Evolutionary conservation across 805 yeast genomes (phyloP).

Genomic region (Candida chilensis): DNA sequence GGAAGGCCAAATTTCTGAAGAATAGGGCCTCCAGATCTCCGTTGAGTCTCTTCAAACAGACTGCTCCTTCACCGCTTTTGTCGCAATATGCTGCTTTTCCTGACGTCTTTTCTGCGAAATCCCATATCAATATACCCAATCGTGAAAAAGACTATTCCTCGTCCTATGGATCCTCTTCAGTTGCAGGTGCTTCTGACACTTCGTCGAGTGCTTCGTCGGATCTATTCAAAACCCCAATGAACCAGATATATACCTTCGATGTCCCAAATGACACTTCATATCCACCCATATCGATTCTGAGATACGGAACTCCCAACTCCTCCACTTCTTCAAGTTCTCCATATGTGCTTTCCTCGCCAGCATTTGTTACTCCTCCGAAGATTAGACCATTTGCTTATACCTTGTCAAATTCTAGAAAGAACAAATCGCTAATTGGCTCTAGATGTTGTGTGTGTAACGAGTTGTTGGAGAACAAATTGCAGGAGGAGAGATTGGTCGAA

Average conservation of each 20-base stretch:
- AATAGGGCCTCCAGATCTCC: too few relatives aligned
- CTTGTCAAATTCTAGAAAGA: not conserved
- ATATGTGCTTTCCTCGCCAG: not conserved
- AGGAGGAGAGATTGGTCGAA: constrained; percentile 34
- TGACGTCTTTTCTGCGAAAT: too few relatives aligned
- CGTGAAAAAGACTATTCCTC: too few relatives aligned
- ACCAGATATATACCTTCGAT: not conserved
- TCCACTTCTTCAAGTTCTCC: not conserved
- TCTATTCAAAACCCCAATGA: not conserved
- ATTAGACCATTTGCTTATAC: not conserved
- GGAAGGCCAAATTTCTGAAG: too few relatives aligned
- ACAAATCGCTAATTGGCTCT: not conserved
- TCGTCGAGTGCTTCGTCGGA: not conserved
- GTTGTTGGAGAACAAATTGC: constrained; percentile 31
- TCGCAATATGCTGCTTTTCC: too few relatives aligned
- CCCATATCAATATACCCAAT: too few relatives aligned
- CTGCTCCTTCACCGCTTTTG: too few relatives aligned
- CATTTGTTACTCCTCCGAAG: not conserved
- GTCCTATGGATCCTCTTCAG: too few relatives aligned
- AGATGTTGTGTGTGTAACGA: constrained; percentile 42
- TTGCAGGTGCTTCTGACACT: too few relatives aligned
- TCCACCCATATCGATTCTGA: not conserved
- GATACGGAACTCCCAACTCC: not conserved
- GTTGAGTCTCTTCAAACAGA: too few relatives aligned
- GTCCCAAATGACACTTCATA: not conserved